Base-by-base conservation (phyloP, 176 grass and related monocot species). In the Microstegium vimineum region DNA sequence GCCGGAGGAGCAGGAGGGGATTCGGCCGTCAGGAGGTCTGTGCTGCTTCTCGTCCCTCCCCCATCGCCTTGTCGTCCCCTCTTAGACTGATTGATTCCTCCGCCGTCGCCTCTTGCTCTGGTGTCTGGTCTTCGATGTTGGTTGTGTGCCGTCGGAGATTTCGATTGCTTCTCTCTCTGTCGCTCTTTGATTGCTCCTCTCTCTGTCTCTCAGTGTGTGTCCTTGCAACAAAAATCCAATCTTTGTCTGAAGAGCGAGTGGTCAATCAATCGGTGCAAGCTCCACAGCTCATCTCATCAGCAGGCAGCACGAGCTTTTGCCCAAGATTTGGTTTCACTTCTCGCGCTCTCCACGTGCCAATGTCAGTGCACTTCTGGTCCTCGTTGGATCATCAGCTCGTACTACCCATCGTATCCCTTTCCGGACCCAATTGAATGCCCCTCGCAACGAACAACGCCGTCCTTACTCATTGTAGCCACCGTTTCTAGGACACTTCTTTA, bases 391-490 rank as follows among this genome's bases (percentile, higher is more conserved):
- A 77, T 85, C 72, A 47, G 78, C 73, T 36, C 23, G 25, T 81
- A 47, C 59, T 63, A 33, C 33, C 4, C 12, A 4, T 45, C 38
- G 0, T 81, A n/a, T 72, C 46, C 59, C 27, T 56, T 84, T 61
- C 65, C 23, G 59, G 66, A 38, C 49, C 25, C 11, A 73, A 67
- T 73, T 66, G 35, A 78, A 86, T 86, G 54, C 52, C 72, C 72
- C 57, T 71, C 27, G 66, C 78, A 59, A 66, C 36, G 69, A 90
- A 90, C 67, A 81, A 10, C 59, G 11, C 23, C 66, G 46, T 43
- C 75, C 47, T 66, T 73, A 31, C 77, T 18, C 51, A 23, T 76
- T 86, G 45, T 60, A 43, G 78, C 83, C 73, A 77, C 78, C 66
- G 62, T 66, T 86, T 71, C 64, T 6, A 40, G 56, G 45, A 69